A percentile compares a stretch with the other conserved stretches of the same genome.
Evolutionary conservation across 1,284 basidiomycete species (phyloP).

Genomic region (Veloboletus limbatus): DNA sequence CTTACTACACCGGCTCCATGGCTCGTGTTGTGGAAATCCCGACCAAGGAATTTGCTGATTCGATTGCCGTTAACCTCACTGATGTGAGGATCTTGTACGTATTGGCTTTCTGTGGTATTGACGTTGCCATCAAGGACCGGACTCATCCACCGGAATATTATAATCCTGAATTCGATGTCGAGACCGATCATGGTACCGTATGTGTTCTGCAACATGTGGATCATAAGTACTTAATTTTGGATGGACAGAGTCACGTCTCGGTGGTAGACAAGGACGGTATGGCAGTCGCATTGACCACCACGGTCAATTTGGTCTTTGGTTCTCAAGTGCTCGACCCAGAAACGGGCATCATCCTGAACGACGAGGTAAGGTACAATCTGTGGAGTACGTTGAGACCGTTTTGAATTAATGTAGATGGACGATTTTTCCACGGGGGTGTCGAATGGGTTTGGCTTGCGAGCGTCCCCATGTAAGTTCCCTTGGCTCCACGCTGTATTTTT

Average conservation of each 20-base stretch:
- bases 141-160: slow-evolving; percentile 85
- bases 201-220: slow-evolving; percentile 25
- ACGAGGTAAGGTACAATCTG: slow-evolving; percentile 53
- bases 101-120: slow-evolving; percentile 8
- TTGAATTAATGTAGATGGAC: slow-evolving; percentile 57
- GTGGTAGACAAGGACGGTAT: slow-evolving; percentile 82
- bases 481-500: background rate
- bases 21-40: slow-evolving; percentile 63
- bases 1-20: slow-evolving; percentile 53
- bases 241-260: slow-evolving; percentile 72
- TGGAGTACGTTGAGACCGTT: background rate
- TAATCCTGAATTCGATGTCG: slow-evolving; percentile 75
- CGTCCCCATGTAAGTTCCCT: slow-evolving; percentile 71
- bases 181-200: slow-evolving; percentile 84
- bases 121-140: slow-evolving; percentile 48
- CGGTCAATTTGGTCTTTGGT: slow-evolving; percentile 89
- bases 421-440: slow-evolving; percentile 82
- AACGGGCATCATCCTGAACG: slow-evolving; percentile 87
- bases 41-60: slow-evolving; percentile 66
- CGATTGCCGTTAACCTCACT: slow-evolving; percentile 67
- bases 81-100: slow-evolving; percentile 55
- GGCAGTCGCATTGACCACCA: slow-evolving; percentile 82
- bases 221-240: slow-evolving; percentile 4
- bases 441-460: slow-evolving; percentile 81
- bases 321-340: slow-evolving; percentile 78